Conservation (phyloP, 139 green algal genomes). For the Chlorella ohadii region DNA sequence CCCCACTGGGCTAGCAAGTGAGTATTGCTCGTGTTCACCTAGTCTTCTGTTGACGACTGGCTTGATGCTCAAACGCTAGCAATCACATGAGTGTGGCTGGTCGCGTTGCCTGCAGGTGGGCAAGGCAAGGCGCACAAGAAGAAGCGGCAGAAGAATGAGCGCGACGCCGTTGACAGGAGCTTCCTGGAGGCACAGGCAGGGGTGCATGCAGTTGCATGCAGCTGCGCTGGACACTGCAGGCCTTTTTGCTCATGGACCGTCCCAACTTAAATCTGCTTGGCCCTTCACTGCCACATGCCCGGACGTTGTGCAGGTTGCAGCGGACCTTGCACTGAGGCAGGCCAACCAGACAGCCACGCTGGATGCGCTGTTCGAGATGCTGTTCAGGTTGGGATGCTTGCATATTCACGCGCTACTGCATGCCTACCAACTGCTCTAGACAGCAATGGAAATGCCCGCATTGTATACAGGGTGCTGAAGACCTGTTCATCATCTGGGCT, state of each 20-base stretch:
- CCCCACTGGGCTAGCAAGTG: neutral
- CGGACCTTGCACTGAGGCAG: constrained; percentile 6
- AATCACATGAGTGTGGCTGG: neutral
- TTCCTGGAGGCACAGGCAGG: constrained; percentile 72
- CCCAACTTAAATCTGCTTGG: too few species aligned
- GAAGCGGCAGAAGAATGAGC: constrained; percentile 44
- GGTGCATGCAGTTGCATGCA: too few species aligned
- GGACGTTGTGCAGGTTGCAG: constrained; percentile 9
- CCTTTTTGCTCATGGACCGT: too few species aligned
- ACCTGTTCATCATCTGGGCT: constrained; percentile 50
- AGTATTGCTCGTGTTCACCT: neutral
- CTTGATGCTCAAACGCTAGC: too few species aligned
- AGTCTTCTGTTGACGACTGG: too few species aligned
- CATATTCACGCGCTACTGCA: too few species aligned
- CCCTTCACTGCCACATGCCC: too few species aligned
- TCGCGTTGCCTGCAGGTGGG: constrained; percentile 25
- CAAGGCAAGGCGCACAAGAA: constrained; percentile 30
- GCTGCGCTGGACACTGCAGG: neutral
- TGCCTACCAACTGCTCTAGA: too few species aligned
- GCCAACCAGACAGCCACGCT: constrained; percentile 57
- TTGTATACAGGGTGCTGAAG: constrained; percentile 65
- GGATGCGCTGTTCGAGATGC: constrained; percentile 83
- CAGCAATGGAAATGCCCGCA: too few species aligned
- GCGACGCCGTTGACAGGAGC: constrained; percentile 59
- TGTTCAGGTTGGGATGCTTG: constrained; percentile 67